These are phyloP conservation scores for Dioscorea cayenensis DNA, from an alignment of 116 monocot species.

Conservation along the genomic window DNA sequence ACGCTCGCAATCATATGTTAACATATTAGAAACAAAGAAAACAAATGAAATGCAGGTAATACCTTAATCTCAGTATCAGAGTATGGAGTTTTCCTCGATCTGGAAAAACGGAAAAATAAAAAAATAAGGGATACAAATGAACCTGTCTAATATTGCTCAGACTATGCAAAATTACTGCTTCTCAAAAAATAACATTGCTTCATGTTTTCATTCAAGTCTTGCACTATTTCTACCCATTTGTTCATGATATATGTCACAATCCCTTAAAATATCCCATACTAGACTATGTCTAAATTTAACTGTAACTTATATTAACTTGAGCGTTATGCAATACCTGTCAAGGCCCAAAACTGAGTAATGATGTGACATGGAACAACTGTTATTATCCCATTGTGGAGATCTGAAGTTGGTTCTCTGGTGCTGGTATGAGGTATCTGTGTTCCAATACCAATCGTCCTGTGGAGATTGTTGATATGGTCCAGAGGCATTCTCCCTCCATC, in stretches of 20 bases:
- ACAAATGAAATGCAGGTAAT: background rate
- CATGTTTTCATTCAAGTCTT: too few relatives aligned
- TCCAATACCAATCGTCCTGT: slow-evolving; percentile 97
- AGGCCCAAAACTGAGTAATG: slow-evolving; percentile 92
- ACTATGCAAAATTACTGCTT: too few relatives aligned
- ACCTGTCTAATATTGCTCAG: too few relatives aligned
- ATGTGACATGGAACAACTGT: slow-evolving; percentile 62
- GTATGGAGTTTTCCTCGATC: slow-evolving; percentile 59
- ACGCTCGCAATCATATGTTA: background rate
- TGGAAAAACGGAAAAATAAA: slow-evolving; percentile 15
- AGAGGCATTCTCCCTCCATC: slow-evolving; percentile 68
- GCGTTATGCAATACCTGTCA: slow-evolving; percentile 51
- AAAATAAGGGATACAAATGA: background rate
- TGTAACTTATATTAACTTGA: background rate
- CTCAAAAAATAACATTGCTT: too few relatives aligned
- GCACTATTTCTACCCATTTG: too few relatives aligned
- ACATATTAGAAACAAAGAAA: background rate
- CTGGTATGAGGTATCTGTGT: slow-evolving; percentile 59
- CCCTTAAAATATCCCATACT: too few relatives aligned
- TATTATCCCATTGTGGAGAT: slow-evolving; percentile 25
- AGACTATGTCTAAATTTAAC: too few relatives aligned
- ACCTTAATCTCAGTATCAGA: slow-evolving; percentile 90
- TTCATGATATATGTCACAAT: too few relatives aligned
- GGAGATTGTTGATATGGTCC: slow-evolving; percentile 64
- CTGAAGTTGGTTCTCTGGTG: slow-evolving; percentile 45